Evolutionary conservation across 768 basidiomycete genomes (phyloP), one percentile per base, ranked within the genome.

Genomic region (Boletus sp.): DNA sequence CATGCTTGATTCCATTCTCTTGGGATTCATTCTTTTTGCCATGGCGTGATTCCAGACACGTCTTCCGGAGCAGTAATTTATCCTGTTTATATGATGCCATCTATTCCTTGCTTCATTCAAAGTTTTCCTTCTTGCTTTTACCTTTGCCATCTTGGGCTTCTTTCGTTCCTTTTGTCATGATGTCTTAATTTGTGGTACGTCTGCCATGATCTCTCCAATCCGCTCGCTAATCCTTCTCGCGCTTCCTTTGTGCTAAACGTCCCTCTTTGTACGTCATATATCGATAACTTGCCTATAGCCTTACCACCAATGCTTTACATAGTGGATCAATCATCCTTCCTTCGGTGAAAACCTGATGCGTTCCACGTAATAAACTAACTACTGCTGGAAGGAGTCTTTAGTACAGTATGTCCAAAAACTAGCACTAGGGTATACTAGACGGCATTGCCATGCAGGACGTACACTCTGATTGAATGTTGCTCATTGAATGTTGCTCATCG

Each of bases 21-120:
- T 58, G 61, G 57, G 14, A 42, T 54, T 41, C 17, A 32, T 49
- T 44, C 17, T 37, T 18, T 41, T 56, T 50, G 36, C 20, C 39
- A 18, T 28, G 54, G 51, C 33, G 50, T 54, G 56, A 37, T 52
- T 15, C 44, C 41, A 24, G 36, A 48, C 39, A 24, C 37, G 41
- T 55, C 48, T 32, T 45, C 28, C 32, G 17, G 35, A 47, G 36
- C 47, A 56, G 32, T 72, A 71, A 70, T 56, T 72, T 70, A 70
- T 70, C 54, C 1, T 71, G 68, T 70, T 60, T 66, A 72, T 70
- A 66, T 60, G 44, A 32, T 12, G 24, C 50, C 44, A 50, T 57
- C 47, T 52, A 59, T 47, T 53, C 48, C 47, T 56, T 64, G 48
- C 46, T 53, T 58, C 37, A 5, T 50, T 3, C 50, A 20, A 46